Evolutionary conservation across 441 rosid genomes (phyloP).

Genomic region (Melianthus villosus): DNA sequence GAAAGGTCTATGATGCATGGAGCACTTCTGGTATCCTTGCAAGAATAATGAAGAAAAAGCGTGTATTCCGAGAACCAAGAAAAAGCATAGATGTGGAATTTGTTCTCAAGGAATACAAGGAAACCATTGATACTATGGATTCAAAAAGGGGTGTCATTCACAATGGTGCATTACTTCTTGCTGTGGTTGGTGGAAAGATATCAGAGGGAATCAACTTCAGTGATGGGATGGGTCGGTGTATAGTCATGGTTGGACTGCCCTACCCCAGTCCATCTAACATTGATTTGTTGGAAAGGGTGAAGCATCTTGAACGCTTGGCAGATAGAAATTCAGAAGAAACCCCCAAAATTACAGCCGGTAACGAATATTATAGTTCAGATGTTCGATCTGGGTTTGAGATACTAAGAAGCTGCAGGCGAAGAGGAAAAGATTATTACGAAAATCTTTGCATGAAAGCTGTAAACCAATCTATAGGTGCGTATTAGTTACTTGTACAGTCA

Average conservation of each 20-base stretch:
- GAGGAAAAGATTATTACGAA: constrained; percentile 84
- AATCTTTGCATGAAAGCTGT: constrained; percentile 96
- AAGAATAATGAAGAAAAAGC: constrained; percentile 65
- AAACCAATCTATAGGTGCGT: constrained; percentile 84
- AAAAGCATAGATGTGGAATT: constrained; percentile 45
- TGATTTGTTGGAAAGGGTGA: constrained; percentile 75
- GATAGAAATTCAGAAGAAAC: constrained; percentile 23
- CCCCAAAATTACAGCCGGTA: constrained; percentile 16
- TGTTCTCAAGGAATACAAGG: constrained; percentile 71
- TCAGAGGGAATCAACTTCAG: constrained; percentile 98
- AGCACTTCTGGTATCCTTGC: constrained; percentile 55
- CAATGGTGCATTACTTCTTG: constrained; percentile 70
- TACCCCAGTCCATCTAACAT: constrained; percentile 75
- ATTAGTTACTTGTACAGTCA: no score
- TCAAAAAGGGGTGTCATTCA: constrained; percentile 18
- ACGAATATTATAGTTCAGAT: constrained; percentile 37
- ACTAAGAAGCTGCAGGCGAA: constrained; percentile 52
- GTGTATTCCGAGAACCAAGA: constrained; percentile 79
- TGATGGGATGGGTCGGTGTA: constrained; percentile 87
- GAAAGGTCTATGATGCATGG: constrained; percentile 66
- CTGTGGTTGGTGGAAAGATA: constrained; percentile 94
- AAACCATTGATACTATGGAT: constrained; percentile 28
- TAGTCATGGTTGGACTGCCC: constrained; percentile 94
- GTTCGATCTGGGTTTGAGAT: constrained; percentile 48
- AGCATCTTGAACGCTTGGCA: constrained; percentile 65